A percentile compares a stretch with the other conserved stretches of the same genome.
Conservation (phyloP, 1,284 basidiomycete species). For the Athelia sp. region DNA sequence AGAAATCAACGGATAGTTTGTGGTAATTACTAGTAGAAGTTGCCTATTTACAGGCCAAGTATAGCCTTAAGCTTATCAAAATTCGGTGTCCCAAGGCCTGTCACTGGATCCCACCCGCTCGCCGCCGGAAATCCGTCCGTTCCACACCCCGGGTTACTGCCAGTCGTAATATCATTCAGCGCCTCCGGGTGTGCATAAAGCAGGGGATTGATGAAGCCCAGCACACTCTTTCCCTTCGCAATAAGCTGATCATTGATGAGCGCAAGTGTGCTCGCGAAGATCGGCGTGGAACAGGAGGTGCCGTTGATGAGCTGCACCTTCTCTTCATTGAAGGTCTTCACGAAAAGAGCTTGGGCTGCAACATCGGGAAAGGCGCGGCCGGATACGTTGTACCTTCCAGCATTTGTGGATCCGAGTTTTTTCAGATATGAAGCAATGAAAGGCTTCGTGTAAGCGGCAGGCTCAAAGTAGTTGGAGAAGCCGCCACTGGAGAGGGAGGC, state of each 20-base stretch:
- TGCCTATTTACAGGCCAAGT: neutral
- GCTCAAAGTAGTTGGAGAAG: neutral
- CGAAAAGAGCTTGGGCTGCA: constrained; percentile 26
- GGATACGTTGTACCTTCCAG: constrained; percentile 3
- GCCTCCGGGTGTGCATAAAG: constrained; percentile 31
- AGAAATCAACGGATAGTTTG: no score
- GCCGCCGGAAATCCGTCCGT: constrained; percentile 22
- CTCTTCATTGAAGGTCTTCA: constrained; percentile 23
- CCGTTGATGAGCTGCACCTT: constrained; percentile 32
- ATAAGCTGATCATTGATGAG: constrained; percentile 53
- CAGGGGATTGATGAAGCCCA: constrained; percentile 48
- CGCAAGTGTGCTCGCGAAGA: constrained; percentile 44
- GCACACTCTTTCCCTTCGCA: constrained; percentile 31
- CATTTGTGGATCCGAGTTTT: neutral
- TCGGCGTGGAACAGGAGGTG: constrained; percentile 50
- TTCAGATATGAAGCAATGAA: neutral
- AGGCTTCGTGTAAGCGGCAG: neutral
- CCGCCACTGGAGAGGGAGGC: constrained; percentile 21
- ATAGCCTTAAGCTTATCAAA: neutral
- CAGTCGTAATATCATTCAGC: constrained; percentile 38
- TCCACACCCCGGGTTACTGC: constrained; percentile 31
- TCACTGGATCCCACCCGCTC: constrained; percentile 24
- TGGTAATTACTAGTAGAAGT: no score
- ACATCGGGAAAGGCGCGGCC: constrained; percentile 35
- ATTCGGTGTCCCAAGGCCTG: constrained; percentile 1